These are phyloP conservation scores for Aphanomyces stellatus DNA, from an alignment of 352 stramenopile species.

Conservation along the genomic window DNA sequence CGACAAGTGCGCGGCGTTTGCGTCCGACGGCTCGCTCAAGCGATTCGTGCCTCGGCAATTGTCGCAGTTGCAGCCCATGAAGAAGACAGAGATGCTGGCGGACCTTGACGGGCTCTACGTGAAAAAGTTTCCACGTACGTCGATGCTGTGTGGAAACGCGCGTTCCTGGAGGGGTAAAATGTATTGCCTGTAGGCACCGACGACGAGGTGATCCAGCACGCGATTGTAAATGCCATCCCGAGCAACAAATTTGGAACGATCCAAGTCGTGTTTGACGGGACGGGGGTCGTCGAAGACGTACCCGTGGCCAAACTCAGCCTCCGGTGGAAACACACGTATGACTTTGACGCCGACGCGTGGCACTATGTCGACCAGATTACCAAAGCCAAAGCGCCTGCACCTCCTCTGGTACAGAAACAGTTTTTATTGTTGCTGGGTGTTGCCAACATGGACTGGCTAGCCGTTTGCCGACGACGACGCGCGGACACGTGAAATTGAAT, in stretches of 20 bases:
- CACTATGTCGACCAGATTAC: conserved; percentile 32
- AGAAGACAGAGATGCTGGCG: not conserved
- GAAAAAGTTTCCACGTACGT: conserved; percentile 13
- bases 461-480: conserved; percentile 21
- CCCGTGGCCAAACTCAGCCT: conserved; percentile 48
- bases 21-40: conserved; percentile 64
- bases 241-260: conserved; percentile 52
- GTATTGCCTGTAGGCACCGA: conserved; percentile 24
- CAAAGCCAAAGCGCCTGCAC: not conserved
- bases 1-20: conserved; percentile 62
- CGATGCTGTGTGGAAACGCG: not conserved
- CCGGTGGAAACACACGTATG: conserved; percentile 50
- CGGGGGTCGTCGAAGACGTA: conserved; percentile 36
- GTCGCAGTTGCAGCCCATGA: conserved; percentile 56
- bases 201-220: conserved; percentile 35
- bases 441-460: conserved; percentile 39
- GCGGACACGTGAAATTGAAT: conserved; percentile 31
- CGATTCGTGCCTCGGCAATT: conserved; percentile 64
- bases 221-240: conserved; percentile 42
- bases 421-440: conserved; percentile 40
- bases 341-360: conserved; percentile 20
- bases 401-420: not conserved
- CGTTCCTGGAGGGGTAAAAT: not conserved
- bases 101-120: conserved; percentile 18
- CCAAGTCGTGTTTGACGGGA: conserved; percentile 50